phyloP scores from a whole-genome alignment of 2,329 filamentous ascomycete genomes.

The Lasiodiplodia hormozganensis region DNA sequence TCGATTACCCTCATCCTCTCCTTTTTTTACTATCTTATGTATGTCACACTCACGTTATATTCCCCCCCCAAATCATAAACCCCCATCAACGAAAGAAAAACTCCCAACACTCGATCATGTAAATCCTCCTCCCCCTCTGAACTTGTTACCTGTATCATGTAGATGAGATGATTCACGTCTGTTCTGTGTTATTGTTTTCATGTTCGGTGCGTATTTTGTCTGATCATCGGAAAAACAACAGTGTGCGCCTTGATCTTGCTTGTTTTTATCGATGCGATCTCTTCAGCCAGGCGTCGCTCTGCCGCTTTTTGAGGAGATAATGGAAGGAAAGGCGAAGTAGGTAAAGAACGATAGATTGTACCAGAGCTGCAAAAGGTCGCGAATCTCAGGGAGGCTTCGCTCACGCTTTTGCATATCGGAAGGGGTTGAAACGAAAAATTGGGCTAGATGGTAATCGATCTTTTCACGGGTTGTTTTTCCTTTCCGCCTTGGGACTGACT shows the following conservation, averaged over 20 bases:
- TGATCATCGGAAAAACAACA: neutral
- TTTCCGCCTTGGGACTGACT: too few species aligned
- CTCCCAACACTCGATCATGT: neutral
- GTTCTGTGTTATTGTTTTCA: neutral
- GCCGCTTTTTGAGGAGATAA: neutral
- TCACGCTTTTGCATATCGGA: too few species aligned
- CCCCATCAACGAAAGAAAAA: conserved; percentile 1
- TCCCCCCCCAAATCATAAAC: conserved; percentile 1
- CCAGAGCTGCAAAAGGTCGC: neutral
- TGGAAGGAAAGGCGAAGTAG: neutral
- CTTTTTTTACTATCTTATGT: neutral
- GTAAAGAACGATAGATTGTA: neutral
- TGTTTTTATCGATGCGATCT: neutral
- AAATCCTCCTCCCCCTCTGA: conserved; percentile 1
- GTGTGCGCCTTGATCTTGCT: neutral
- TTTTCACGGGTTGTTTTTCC: too few species aligned
- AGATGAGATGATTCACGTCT: conserved; percentile 25
- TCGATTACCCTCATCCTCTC: neutral
- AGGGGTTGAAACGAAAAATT: too few species aligned
- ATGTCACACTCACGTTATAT: neutral
- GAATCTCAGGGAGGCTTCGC: neutral
- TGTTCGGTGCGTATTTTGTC: neutral
- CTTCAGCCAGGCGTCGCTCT: neutral
- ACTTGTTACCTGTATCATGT: conserved; percentile 20
- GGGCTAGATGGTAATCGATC: too few species aligned